Base-by-base conservation (phyloP, 2,329 filamentous ascomycete genomes). In the Trichoderma afroharzianum region DNA sequence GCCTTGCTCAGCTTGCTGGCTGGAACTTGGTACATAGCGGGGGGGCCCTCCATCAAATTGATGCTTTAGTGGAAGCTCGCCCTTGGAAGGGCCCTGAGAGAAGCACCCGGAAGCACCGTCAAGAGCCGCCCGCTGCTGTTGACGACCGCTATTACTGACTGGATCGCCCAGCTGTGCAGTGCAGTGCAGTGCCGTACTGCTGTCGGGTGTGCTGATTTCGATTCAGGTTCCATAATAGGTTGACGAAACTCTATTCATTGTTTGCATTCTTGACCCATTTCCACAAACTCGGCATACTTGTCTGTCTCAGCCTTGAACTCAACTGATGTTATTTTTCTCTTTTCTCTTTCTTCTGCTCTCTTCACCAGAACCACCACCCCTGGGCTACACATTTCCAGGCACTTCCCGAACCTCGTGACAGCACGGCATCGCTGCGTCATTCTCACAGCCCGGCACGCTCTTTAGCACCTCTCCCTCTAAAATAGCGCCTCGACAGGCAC, bases 401-500 rank as follows among this genome's bases (percentile, higher is more conserved):
- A 18, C 8, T 32, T 33, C 57, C 43, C n/a, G 24, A 30, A 21
- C 15, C 26, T 30, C 21, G 58, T 43, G 32, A 21, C 33, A 11
- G 21, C 24, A 39, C 36, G 36, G 36, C 36, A 39, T 39, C 21
- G 63, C 68, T 64, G 39, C 33, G 57, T 50, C 28, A n/a, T 71
- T 71, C 55, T 55, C 68, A 39, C 58, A 55, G 30, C 53, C 36
- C 63, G 63, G 62, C 66, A 43, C 71, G 47, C 63, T 71, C 63
- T 67, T 63, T 61, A 66, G 61, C 71, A 62, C 63, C 30, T 61
- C 33, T 32, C 64, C 66, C 36, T 62, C 28, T 50, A 61, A 61
- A 61, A 47, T 68, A 68, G 66, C 66, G 66, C 66, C 66, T 47
- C 50, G 33, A 39, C 59, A 57, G 68, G 61, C 68, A 55, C 57